A percentile compares a stretch with the other conserved stretches of the same genome.
phyloP scores from a whole-genome alignment of 345 rosid species.

The Aegle marmelos region DNA sequence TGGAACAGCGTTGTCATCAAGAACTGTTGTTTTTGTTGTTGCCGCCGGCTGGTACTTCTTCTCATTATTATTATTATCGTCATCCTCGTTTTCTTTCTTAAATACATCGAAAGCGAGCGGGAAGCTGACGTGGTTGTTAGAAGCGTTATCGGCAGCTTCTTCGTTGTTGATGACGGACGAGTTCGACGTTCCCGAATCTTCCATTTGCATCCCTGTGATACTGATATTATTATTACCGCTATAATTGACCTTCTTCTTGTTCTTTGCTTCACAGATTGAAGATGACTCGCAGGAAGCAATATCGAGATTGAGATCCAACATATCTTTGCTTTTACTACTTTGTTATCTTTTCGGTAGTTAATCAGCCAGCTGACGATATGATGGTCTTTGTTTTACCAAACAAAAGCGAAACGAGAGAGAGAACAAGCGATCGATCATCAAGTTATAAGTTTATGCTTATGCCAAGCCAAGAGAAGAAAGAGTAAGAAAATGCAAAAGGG shows the following conservation, averaged over 20 bases:
- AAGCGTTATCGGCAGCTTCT: constrained; percentile 42
- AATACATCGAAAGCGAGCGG: constrained; percentile 43
- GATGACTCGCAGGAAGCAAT: constrained; percentile 31
- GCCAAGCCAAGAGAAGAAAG: too few species aligned
- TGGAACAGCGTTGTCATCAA: constrained; percentile 7
- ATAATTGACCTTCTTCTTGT: neutral
- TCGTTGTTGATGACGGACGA: constrained; percentile 45
- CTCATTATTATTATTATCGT: too few species aligned
- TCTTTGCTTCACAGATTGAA: constrained; percentile 15
- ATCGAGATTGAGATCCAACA: constrained; percentile 74
- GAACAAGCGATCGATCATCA: too few species aligned
- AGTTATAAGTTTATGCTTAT: too few species aligned
- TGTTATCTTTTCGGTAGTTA: neutral
- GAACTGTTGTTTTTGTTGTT: neutral
- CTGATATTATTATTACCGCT: neutral
- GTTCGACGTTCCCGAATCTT: constrained; percentile 50
- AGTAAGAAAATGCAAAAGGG: neutral
- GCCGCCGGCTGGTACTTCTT: neutral
- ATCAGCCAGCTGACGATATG: too few species aligned
- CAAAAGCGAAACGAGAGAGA: too few species aligned
- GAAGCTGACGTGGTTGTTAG: constrained; percentile 21
- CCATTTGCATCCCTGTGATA: constrained; percentile 8
- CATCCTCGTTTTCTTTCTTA: constrained; percentile 22
- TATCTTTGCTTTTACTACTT: neutral
- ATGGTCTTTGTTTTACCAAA: too few species aligned